These are phyloP conservation scores for Pythium grandisporangium DNA, from an alignment of 352 stramenopile species.

Conservation along the genomic window DNA sequence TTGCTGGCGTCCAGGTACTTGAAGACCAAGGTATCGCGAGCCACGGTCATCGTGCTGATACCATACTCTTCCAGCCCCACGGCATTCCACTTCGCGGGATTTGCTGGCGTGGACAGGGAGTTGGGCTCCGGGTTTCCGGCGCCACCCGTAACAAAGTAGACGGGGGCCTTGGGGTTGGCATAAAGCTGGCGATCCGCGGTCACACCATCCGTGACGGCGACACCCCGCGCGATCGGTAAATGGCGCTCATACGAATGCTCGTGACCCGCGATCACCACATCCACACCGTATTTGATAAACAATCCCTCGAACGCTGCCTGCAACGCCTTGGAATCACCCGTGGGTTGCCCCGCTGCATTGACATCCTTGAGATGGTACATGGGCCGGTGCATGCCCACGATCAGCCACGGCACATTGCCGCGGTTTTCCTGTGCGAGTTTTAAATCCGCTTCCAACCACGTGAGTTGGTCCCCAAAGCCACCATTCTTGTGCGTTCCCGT, in stretches of 20 bases:
- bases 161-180: slow-evolving; percentile 11
- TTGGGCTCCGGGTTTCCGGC: slow-evolving; percentile 9
- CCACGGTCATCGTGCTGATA: slow-evolving; percentile 15
- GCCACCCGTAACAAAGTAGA: slow-evolving; percentile 10
- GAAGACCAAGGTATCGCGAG: slow-evolving; percentile 19
- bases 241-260: slow-evolving; percentile 29
- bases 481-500: slow-evolving; percentile 25
- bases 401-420: slow-evolving; percentile 31
- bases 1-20: slow-evolving; percentile 18
- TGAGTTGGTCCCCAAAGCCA: slow-evolving; percentile 36
- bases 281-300: slow-evolving; percentile 35
- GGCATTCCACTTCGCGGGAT: slow-evolving; percentile 5
- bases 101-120: not conserved
- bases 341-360: not conserved
- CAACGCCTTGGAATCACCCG: slow-evolving; percentile 12
- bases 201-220: slow-evolving; percentile 9
- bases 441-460: slow-evolving; percentile 41
- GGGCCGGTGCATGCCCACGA: slow-evolving; percentile 44
- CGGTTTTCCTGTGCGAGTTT: slow-evolving; percentile 34
- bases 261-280: slow-evolving; percentile 26
- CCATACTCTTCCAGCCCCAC: not conserved
- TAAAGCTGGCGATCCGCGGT: slow-evolving; percentile 4
- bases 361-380: slow-evolving; percentile 13
- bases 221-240: slow-evolving; percentile 13
- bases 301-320: slow-evolving; percentile 31